Base-by-base conservation (phyloP, 1,284 basidiomycete genomes). In the Cryptococcus neoformans region DNA sequence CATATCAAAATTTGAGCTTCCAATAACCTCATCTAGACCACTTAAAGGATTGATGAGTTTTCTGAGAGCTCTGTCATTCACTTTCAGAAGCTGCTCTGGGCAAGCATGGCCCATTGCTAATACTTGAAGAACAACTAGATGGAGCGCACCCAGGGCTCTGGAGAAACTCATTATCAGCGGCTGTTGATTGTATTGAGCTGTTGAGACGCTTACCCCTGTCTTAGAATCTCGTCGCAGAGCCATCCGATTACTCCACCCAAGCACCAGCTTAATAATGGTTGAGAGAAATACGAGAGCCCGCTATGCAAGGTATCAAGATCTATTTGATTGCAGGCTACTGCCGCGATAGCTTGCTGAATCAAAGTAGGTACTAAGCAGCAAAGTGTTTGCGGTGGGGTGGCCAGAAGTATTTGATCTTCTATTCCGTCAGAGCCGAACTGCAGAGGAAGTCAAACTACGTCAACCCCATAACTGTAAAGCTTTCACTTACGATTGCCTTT, bases 181-280 rank as follows among this genome's bases (percentile, higher is more conserved):
- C 7, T 74, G 55, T 3, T 66, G 55, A 3, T 70, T 76, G 56
- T 9, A 8, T 16, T 39, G 10, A 41, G 11, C 11, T 42, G 37
- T 17, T 6, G 6, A 12, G 9, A 14, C 9, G 63, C 72, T 65
- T 45, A 73, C 75, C 77, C 75, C 54, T 73, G 69, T 8, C 76
- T 62, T 39, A 65, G 62, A 34, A 74, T 72, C 62, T 79, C 77
- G 14, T 49, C 53, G 37, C 68, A 71, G 6, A 79, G 64, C 78
- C 78, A 79, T 0, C 64, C 62, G 51, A 82, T 62, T 10, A 81
- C 79, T 0, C 78, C 78, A 2, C 78, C 79, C n/a, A 82, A 64
- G 9, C 80, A 78, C 74, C 80, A 83, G 61, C 77, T 79, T 4
- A 83, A 68, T 1, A 82, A 66, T n/a, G 81, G 80, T 60, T 82